Percentiles rank a stretch among this genome's conserved stretches.
phyloP scores from a whole-genome alignment of 352 stramenopile species.

The Hyaloperonospora brassicae region DNA sequence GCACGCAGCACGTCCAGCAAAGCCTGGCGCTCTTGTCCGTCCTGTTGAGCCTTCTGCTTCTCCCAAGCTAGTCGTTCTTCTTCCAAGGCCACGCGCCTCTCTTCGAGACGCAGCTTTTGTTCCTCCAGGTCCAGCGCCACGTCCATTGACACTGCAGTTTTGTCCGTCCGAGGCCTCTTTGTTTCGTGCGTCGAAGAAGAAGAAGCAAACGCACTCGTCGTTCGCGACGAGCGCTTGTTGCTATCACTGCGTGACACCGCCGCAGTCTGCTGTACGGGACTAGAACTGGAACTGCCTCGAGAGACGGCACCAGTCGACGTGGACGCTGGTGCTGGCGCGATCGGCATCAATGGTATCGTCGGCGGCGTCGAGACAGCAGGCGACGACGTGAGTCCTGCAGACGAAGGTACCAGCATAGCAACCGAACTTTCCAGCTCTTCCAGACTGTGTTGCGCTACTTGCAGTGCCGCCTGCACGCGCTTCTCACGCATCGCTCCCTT shows the following conservation, averaged over 20 bases:
- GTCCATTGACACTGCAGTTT: constrained; percentile 7
- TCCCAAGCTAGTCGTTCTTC: constrained; percentile 32
- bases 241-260: constrained; percentile 24
- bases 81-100: constrained; percentile 28
- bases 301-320: background rate
- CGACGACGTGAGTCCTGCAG: constrained; percentile 5
- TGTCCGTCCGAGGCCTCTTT: constrained; percentile 20
- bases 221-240: constrained; percentile 21
- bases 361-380: constrained; percentile 4
- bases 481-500: constrained; percentile 34
- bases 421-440: constrained; percentile 16
- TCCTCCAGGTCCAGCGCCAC: constrained; percentile 15
- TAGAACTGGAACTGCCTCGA: constrained; percentile 13
- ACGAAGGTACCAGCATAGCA: constrained; percentile 3
- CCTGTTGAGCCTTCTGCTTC: constrained; percentile 25
- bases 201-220: constrained; percentile 1
- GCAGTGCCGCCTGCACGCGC: constrained; percentile 24
- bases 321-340: constrained; percentile 20
- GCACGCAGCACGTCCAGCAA: constrained; percentile 31
- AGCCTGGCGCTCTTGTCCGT: constrained; percentile 26
- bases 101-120: constrained; percentile 26
- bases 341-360: constrained; percentile 17
- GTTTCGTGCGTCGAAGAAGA: constrained; percentile 7
- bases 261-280: constrained; percentile 6
- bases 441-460: constrained; percentile 20